These are phyloP conservation scores for Trypanosoma cruzi DNA, from an alignment of 208 protist species.

Conservation along the genomic window DNA sequence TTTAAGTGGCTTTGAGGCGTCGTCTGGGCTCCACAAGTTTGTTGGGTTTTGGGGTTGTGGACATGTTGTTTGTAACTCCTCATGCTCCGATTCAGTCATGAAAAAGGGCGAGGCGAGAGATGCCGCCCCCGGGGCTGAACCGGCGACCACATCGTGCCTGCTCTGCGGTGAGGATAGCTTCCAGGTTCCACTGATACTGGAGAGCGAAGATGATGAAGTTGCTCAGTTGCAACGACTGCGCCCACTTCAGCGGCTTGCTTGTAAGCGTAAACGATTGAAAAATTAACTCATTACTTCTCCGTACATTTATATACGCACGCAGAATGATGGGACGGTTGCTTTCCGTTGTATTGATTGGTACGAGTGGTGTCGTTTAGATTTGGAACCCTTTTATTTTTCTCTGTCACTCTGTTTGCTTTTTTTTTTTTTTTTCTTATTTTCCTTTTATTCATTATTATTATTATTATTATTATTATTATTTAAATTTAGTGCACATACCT, in stretches of 20 bases:
- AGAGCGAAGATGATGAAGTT: slow-evolving; percentile 29
- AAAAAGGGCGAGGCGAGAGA: slow-evolving; percentile 2
- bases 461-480: slow-evolving; percentile 20
- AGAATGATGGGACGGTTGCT: background rate
- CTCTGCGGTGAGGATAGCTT: slow-evolving; percentile 42
- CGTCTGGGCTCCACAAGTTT: slow-evolving; percentile 58
- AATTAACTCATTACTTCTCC: background rate
- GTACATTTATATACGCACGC: background rate
- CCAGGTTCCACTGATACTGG: slow-evolving; percentile 43
- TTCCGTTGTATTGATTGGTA: background rate
- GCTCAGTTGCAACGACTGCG: slow-evolving; percentile 33
- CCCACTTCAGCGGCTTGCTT: slow-evolving; percentile 21
- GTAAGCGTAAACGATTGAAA: slow-evolving; percentile 42
- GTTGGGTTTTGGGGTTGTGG: slow-evolving; percentile 82
- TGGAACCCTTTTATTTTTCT: no score
- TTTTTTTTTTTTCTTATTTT: background rate
- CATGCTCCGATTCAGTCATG: slow-evolving; percentile 12
- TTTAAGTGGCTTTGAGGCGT: slow-evolving; percentile 49
- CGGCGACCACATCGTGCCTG: slow-evolving; percentile 25
- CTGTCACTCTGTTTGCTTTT: background rate
- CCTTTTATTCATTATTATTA: slow-evolving; percentile 2
- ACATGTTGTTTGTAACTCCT: slow-evolving; percentile 53
- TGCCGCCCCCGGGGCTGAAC: background rate
- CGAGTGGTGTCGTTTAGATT: background rate
- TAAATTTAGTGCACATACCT: background rate